Percentiles rank a stretch among this genome's conserved stretches.
Conservation (phyloP, 257 asterid genomes). For the Paulownia fortunei region DNA sequence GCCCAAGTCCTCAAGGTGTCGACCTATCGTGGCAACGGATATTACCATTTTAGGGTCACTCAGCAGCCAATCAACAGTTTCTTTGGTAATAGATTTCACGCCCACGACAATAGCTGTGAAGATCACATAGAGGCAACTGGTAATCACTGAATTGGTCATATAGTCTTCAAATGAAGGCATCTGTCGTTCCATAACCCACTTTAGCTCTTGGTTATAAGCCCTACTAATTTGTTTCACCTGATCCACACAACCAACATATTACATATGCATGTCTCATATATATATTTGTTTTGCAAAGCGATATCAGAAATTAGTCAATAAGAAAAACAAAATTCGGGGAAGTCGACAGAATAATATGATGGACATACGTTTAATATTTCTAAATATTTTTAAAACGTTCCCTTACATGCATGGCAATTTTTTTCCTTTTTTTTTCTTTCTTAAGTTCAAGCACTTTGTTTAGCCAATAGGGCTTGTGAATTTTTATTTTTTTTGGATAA, state of each 20-base stretch:
- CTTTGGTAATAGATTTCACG: conserved; percentile 20
- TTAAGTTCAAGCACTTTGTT: no score
- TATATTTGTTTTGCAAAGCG: no score
- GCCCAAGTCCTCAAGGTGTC: conserved; percentile 16
- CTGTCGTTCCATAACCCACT: conserved; percentile 28
- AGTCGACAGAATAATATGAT: no score
- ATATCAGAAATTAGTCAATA: no score
- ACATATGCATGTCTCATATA: no score
- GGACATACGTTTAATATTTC: no score
- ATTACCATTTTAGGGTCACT: conserved; percentile 19
- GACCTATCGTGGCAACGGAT: conserved; percentile 17
- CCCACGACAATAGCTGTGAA: conserved; percentile 3
- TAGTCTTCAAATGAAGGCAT: conserved; percentile 39
- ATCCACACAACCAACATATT: not conserved
- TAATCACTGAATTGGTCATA: not conserved
- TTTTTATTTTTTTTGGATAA: no score
- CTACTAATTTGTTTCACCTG: conserved; percentile 28
- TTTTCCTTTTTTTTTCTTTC: no score
- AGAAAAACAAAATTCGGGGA: no score
- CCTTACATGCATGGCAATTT: no score
- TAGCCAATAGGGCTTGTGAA: no score
- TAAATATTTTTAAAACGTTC: no score
- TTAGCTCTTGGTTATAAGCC: conserved; percentile 29
- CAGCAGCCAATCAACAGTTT: conserved; percentile 30
- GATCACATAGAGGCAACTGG: conserved; percentile 12